Evolutionary conservation across 75 land plant species (phyloP).

Genomic region (Picea glauca): DNA sequence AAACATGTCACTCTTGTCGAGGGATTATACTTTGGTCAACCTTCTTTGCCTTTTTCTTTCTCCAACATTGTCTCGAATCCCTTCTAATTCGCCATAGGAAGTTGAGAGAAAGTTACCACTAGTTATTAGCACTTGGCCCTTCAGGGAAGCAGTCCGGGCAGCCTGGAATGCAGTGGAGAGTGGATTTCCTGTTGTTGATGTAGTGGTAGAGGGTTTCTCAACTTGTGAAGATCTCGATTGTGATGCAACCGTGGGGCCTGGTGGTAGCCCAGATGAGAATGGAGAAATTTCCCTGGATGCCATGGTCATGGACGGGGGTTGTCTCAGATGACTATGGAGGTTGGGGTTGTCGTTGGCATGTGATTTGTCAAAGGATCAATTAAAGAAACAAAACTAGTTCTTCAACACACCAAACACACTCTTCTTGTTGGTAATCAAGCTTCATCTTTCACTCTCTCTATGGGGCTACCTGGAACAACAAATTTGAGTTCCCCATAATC

Average conservation of each 20-base stretch:
- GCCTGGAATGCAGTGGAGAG: constrained; percentile 72
- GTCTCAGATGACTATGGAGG: constrained; percentile 85
- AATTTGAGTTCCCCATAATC: constrained; percentile 88
- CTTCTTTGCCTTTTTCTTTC: too few species aligned
- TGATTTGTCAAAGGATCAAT: constrained; percentile 82
- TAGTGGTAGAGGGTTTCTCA: constrained; percentile 89
- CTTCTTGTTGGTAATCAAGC: constrained; percentile 92
- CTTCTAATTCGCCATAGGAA: too few species aligned
- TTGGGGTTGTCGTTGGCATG: constrained; percentile 93
- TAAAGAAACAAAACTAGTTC: constrained; percentile 76
- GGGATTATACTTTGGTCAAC: too few species aligned
- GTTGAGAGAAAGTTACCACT: constrained; percentile 28
- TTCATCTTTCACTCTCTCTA: constrained; percentile 76
- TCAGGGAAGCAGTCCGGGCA: constrained; percentile 79
- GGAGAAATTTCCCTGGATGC: too few species aligned
- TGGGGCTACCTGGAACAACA: constrained; percentile 90
- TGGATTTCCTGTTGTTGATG: constrained; percentile 77
- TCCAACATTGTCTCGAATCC: too few species aligned
- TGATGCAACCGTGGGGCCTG: constrained; percentile 31
- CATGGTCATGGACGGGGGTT: constrained; percentile 9
- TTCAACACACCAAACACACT: constrained; percentile 85
- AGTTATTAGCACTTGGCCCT: constrained; percentile 95
- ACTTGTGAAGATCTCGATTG: constrained; percentile 86
- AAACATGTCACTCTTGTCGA: too few species aligned
- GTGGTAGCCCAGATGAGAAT: too few species aligned